Conservation (phyloP, 1,284 basidiomycete species). For the Ganoderma lingzhi region DNA sequence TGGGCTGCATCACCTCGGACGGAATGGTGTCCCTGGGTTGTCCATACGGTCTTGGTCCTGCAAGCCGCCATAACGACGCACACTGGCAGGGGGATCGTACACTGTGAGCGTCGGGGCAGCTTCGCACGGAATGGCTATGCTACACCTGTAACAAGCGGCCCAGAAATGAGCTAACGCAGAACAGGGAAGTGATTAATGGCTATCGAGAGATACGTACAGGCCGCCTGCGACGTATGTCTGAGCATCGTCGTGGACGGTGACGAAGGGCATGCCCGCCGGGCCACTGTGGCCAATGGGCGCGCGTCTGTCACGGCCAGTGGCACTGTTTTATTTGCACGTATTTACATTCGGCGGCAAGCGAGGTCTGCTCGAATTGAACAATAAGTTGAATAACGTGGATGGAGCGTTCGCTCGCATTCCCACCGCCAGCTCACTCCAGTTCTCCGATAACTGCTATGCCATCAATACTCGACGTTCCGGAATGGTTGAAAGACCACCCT, state of each 20-base stretch:
- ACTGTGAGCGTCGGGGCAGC: slow-evolving; percentile 61
- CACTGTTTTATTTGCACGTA: too few relatives aligned
- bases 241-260: slow-evolving; percentile 44
- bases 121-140: slow-evolving; percentile 50
- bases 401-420: too few relatives aligned
- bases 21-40: too few relatives aligned
- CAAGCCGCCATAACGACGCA: slow-evolving; percentile 85
- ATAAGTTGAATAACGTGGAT: too few relatives aligned
- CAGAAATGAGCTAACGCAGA: neutral
- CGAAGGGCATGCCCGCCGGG: slow-evolving; percentile 34
- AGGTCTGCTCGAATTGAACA: too few relatives aligned
- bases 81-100: slow-evolving; percentile 82
- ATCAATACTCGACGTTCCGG: neutral
- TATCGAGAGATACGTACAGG: slow-evolving; percentile 11
- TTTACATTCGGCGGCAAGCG: too few relatives aligned
- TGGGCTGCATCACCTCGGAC: too few relatives aligned
- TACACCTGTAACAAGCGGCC: slow-evolving; percentile 39
- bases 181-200: neutral
- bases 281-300: too few relatives aligned
- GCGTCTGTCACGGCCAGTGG: too few relatives aligned
- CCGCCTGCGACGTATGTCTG: slow-evolving; percentile 40
- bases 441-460: neutral
- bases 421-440: too few relatives aligned
- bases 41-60: slow-evolving; percentile 91
- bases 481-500: slow-evolving; percentile 10